Conservation (phyloP, 2,329 filamentous ascomycete genomes). For the Colletotrichum sansevieriae region DNA sequence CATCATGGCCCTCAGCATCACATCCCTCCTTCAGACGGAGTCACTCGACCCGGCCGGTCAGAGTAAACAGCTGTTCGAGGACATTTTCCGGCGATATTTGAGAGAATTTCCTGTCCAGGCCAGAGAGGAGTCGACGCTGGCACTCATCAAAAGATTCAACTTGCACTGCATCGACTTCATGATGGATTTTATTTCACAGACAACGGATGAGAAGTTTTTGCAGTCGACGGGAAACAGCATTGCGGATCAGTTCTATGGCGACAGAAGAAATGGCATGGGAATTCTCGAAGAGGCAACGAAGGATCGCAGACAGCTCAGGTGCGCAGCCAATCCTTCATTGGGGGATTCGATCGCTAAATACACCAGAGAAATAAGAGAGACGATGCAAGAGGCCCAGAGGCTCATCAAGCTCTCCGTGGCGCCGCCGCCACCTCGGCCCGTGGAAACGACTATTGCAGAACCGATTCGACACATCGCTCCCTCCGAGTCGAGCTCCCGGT, state of each 20-base stretch:
- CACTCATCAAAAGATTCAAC: conserved; percentile 7
- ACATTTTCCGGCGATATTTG: conserved; percentile 2
- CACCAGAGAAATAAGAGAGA: conserved; percentile 24
- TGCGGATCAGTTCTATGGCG: conserved; percentile 29
- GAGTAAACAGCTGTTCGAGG: conserved; percentile 15
- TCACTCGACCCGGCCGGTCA: conserved; percentile 18
- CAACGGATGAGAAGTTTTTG: conserved; percentile 25
- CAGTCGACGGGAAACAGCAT: conserved; percentile 34
- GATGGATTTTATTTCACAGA: conserved; percentile 10
- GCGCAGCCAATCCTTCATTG: not conserved
- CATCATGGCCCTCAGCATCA: conserved; percentile 22
- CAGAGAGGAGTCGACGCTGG: conserved; percentile 17
- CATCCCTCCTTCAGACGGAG: conserved; percentile 29
- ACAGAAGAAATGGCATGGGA: conserved; percentile 27
- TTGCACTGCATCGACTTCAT: conserved; percentile 24
- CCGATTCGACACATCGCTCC: conserved; percentile 3
- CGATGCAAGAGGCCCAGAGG: not conserved
- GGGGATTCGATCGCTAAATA: not conserved
- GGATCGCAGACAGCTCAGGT: conserved; percentile 33
- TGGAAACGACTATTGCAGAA: conserved; percentile 3
- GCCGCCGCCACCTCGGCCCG: not conserved
- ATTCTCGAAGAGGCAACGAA: conserved; percentile 33
- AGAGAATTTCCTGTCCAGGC: conserved; percentile 7
- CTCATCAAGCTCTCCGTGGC: not conserved
- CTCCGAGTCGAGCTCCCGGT: conserved; percentile 37